Percentiles rank a stretch among this genome's conserved stretches.
Evolutionary conservation across 2,329 filamentous ascomycete species (phyloP).

Genomic region (Elsinoe batatas): DNA sequence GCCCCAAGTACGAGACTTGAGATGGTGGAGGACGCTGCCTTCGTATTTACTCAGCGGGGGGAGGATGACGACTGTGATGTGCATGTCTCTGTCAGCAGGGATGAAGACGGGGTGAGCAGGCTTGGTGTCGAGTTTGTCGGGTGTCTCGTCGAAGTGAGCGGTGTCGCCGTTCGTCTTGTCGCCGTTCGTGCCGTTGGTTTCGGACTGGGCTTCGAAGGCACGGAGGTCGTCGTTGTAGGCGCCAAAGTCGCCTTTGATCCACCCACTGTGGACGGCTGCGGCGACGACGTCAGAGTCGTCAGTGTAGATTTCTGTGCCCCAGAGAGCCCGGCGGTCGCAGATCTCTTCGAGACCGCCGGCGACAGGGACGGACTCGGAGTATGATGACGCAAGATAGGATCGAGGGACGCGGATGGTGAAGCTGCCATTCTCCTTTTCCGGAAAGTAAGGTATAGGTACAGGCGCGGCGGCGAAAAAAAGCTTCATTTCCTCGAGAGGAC

Average conservation of each 20-base stretch:
- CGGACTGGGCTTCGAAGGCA: conserved; percentile 27
- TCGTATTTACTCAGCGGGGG: conserved; percentile 69
- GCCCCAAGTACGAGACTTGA: conserved; percentile 73
- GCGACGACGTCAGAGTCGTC: conserved; percentile 92
- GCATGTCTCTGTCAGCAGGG: conserved; percentile 63
- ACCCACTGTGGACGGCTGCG: conserved; percentile 86
- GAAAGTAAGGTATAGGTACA: conserved; percentile 64
- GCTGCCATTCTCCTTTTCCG: conserved; percentile 77
- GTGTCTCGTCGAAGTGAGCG: background rate
- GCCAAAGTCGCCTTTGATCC: conserved; percentile 80
- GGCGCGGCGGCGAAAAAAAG: conserved; percentile 52
- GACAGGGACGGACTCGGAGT: conserved; percentile 13
- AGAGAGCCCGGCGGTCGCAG: conserved; percentile 67
- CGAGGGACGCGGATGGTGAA: conserved; percentile 80
- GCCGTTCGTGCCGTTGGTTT: conserved; percentile 33
- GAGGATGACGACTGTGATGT: conserved; percentile 77
- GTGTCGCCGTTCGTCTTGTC: conserved; percentile 14
- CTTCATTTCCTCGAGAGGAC: conserved; percentile 38
- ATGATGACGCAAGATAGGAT: conserved; percentile 50
- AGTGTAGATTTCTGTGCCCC: conserved; percentile 91
- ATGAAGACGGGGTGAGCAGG: conserved; percentile 52
- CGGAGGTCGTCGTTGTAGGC: conserved; percentile 35
- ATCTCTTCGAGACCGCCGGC: conserved; percentile 59
- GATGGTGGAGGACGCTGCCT: conserved; percentile 64
- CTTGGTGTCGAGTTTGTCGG: conserved; percentile 13